Evolutionary conservation across 1,284 basidiomycete species (phyloP).

Genomic region (Salmacisia buchloeana): DNA sequence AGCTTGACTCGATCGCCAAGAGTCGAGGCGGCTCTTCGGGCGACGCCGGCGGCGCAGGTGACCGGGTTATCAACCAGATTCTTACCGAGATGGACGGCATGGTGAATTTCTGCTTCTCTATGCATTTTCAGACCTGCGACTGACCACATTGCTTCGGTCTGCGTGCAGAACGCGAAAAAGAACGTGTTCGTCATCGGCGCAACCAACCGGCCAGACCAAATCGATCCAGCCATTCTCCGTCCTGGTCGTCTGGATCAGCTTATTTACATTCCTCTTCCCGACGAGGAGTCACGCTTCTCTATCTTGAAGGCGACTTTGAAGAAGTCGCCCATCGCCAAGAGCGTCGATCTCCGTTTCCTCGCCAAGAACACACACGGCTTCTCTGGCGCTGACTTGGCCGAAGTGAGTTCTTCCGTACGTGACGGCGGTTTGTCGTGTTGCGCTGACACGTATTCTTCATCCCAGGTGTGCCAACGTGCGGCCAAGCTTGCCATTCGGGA

Average conservation of each 20-base stretch:
- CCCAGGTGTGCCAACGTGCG: constrained; percentile 81
- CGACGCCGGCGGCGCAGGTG: constrained; percentile 89
- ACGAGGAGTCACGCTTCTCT: constrained; percentile 81
- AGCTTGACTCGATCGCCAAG: constrained; percentile 97
- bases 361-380: constrained; percentile 93
- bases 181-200: constrained; percentile 98
- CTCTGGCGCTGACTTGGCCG: constrained; percentile 98
- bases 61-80: constrained; percentile 95
- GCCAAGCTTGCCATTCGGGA: constrained; percentile 94
- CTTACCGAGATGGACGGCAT: constrained; percentile 99
- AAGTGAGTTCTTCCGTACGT: constrained; percentile 50
- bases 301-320: constrained; percentile 87
- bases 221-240: constrained; percentile 91
- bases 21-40: constrained; percentile 75
- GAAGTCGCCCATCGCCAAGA: constrained; percentile 81
- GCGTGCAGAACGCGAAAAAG: constrained; percentile 71
- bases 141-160: background rate
- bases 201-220: constrained; percentile 98
- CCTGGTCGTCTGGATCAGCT: constrained; percentile 87
- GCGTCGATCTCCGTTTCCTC: constrained; percentile 80
- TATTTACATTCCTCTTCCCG: constrained; percentile 62
- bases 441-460: background rate
- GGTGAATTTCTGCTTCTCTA: constrained; percentile 55
- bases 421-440: background rate
- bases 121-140: no score